Evolutionary conservation across 148 eudicot genomes (phyloP).

Genomic region (Camellia japonica): DNA sequence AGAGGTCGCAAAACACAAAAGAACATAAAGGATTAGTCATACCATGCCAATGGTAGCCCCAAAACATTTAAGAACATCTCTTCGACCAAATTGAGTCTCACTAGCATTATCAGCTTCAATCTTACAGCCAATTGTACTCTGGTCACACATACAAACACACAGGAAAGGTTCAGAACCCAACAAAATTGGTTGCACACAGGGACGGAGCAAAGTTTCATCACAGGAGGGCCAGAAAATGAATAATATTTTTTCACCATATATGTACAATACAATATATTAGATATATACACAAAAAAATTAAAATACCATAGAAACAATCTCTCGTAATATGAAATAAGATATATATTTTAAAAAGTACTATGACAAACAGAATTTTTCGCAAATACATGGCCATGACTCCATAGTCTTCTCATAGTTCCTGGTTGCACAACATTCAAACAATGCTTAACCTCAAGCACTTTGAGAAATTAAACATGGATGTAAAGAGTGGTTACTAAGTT

Average conservation of each 20-base stretch:
- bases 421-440: not conserved
- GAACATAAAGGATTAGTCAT: constrained; percentile 2
- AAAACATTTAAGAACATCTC: constrained; percentile 54
- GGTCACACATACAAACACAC: constrained; percentile 16
- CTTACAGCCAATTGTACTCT: constrained; percentile 52
- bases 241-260: too few species aligned
- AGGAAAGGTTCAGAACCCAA: not conserved
- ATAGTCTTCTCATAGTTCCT: too few species aligned
- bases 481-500: not conserved
- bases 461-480: not conserved
- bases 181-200: too few species aligned
- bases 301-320: too few species aligned
- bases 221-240: too few species aligned
- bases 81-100: constrained; percentile 43
- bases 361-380: too few species aligned
- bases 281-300: too few species aligned
- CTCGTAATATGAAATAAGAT: too few species aligned
- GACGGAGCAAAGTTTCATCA: too few species aligned
- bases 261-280: too few species aligned
- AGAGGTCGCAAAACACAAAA: not conserved
- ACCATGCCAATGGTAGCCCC: constrained; percentile 62
- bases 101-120: constrained; percentile 29
- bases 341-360: too few species aligned
- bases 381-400: too few species aligned
- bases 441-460: not conserved